Evolutionary conservation across 1,284 basidiomycete genomes (phyloP), one percentile per base, ranked within the genome.

Genomic region (Apiotrichum siamense): DNA sequence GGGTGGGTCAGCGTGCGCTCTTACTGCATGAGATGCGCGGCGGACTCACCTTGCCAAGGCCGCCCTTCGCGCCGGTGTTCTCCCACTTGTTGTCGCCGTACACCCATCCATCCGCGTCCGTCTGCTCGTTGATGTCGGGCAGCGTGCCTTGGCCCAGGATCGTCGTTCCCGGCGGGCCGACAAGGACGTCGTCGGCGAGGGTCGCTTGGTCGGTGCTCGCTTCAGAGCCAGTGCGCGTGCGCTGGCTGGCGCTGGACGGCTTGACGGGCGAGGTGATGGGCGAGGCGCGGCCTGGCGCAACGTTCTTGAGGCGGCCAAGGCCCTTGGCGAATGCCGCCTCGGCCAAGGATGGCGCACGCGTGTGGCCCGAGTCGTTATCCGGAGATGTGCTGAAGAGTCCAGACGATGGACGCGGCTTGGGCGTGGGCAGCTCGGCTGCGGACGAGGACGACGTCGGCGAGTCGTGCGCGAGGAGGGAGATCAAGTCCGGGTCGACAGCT

Each of bases 71-170:
- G 53, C 81, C 83, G 55, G 82, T 79, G 46, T 78, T 81, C 63
- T 96, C 92, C 93, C 93, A 97, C 67, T 94, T 93, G 72, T 97
- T 97, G 65, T 94, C 93, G 3, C 85, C 87, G 67, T 92, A 96
- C 27, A 92, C 81, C 92, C 92, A 96, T 1, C 92, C 92, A 52
- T 94, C 89, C 1, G 78, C 66, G 67, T 97, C 92, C 1, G 91
- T 94, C 40, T 77, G 73, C 24, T 62, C 67, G 47, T 71, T 66
- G 17, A 43, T 52, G 40, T 65, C 64, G 9, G 59, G 50, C 24
- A 66, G 61, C 6, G 59, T 37, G 27, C 44, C 44, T 5, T 38
- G 40, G 39, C 3, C 39, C 44, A 4, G 32, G 23, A n/a, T n/a
- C n/a, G n/a, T n/a, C n/a, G n/a, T n/a, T n/a, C n/a, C n/a, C 2